phyloP scores from a whole-genome alignment of 148 eudicot genomes.

The Tetragonia tetragonoides region DNA sequence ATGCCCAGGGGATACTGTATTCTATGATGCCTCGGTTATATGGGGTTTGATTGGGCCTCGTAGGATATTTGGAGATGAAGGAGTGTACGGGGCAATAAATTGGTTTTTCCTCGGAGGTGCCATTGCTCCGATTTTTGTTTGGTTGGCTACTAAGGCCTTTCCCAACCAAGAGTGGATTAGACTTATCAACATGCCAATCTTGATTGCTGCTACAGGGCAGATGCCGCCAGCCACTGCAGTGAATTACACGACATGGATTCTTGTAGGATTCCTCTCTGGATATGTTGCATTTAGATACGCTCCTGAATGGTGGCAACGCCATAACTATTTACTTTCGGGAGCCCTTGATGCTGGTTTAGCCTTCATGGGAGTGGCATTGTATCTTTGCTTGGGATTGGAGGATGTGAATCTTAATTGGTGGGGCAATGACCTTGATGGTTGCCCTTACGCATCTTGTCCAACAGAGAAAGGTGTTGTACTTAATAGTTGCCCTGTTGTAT shows the following conservation, averaged over 20 bases:
- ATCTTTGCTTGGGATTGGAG: conserved; percentile 77
- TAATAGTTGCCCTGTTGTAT: conserved; percentile 66
- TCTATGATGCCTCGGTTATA: conserved; percentile 92
- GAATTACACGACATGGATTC: conserved; percentile 82
- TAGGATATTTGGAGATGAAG: conserved; percentile 73
- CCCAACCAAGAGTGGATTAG: conserved; percentile 84
- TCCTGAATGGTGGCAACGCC: conserved; percentile 75
- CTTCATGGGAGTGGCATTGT: conserved; percentile 89
- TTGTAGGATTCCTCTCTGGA: conserved; percentile 80
- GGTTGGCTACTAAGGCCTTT: conserved; percentile 70
- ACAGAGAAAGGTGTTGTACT: conserved; percentile 64
- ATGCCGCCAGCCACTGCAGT: conserved; percentile 99
- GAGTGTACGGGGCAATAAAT: conserved; percentile 61
- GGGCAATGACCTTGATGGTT: conserved; percentile 94
- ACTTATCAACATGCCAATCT: conserved; percentile 84
- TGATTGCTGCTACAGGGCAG: conserved; percentile 66
- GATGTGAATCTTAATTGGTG: conserved; percentile 70
- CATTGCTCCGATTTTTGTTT: conserved; percentile 73
- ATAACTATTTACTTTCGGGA: conserved; percentile 86
- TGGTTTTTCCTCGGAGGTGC: conserved; percentile 93
- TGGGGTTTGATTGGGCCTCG: conserved; percentile 94
- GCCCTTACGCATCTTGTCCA: conserved; percentile 82
- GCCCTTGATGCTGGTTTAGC: conserved; percentile 94
- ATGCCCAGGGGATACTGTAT: conserved; percentile 81
- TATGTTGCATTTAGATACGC: conserved; percentile 72